phyloP scores from a whole-genome alignment of 192 early-diverging fungal genomes.

The Rhizophagus sp. region DNA sequence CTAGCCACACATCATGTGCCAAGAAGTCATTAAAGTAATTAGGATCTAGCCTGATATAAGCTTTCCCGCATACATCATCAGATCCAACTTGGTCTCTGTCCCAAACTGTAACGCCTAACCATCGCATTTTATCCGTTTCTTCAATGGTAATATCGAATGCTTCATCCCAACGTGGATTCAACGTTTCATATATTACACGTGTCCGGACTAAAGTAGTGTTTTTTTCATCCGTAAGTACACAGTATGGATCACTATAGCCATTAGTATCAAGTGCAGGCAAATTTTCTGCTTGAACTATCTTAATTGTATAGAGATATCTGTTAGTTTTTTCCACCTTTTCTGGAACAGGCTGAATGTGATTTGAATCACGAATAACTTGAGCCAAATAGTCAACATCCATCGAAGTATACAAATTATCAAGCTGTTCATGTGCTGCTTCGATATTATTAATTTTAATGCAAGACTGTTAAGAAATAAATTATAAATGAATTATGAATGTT shows the following conservation, averaged over 20 bases:
- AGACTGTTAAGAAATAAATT: conserved; percentile 37
- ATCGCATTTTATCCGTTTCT: conserved; percentile 39
- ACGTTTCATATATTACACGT: conserved; percentile 61
- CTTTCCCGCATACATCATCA: conserved; percentile 62
- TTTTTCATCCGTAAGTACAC: conserved; percentile 57
- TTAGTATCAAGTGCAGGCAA: conserved; percentile 62
- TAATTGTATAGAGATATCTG: conserved; percentile 64
- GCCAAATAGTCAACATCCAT: conserved; percentile 60
- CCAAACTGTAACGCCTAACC: conserved; percentile 43
- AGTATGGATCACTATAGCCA: conserved; percentile 64
- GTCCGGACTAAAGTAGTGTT: conserved; percentile 51
- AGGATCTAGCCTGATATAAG: conserved; percentile 60
- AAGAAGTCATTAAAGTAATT: conserved; percentile 58
- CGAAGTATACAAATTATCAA: conserved; percentile 55
- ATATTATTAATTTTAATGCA: conserved; percentile 63
- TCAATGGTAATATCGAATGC: conserved; percentile 66
- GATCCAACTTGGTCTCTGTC: conserved; percentile 58
- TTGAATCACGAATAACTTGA: conserved; percentile 43
- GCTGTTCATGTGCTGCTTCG: conserved; percentile 49
- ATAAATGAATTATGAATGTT: background rate
- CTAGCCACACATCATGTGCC: conserved; percentile 68
- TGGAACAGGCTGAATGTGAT: background rate
- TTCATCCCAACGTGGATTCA: conserved; percentile 84
- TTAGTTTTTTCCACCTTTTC: conserved; percentile 37
- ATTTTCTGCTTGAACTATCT: conserved; percentile 68